These are phyloP conservation scores for Lindgomyces ingoldianus DNA, from an alignment of 495 filamentous ascomycete species.

Conservation along the genomic window DNA sequence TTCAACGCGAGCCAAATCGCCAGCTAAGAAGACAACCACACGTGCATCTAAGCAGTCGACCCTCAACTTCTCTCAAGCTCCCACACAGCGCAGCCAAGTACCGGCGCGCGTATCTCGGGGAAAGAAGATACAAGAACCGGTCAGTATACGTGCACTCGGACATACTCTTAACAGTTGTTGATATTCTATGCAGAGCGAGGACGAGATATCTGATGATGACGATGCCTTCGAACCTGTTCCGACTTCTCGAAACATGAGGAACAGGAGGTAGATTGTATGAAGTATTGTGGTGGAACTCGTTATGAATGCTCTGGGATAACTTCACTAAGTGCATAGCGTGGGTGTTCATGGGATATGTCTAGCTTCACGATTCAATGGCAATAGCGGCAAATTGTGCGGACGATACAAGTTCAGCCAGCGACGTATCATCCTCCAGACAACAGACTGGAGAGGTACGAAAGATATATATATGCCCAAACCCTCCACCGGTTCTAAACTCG, in stretches of 20 bases:
- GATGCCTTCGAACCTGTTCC: constrained; percentile 65
- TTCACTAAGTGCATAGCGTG: constrained; percentile 18
- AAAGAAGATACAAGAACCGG: constrained; percentile 45
- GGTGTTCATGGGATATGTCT: constrained; percentile 5
- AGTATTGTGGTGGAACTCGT: neutral
- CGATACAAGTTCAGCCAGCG: too few species aligned
- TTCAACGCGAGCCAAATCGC: constrained; percentile 38
- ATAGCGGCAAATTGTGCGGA: neutral
- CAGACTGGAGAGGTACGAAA: neutral
- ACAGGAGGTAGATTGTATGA: constrained; percentile 9
- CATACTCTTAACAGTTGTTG: neutral
- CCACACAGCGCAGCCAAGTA: constrained; percentile 39
- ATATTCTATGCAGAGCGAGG: constrained; percentile 59
- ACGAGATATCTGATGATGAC: constrained; percentile 69
- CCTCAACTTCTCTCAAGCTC: constrained; percentile 68
- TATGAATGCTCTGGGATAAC: too few species aligned
- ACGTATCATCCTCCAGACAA: too few species aligned
- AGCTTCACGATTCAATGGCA: neutral
- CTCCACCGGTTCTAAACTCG: too few species aligned
- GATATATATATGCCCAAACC: too few species aligned
- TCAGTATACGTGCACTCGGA: constrained; percentile 34
- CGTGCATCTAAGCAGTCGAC: constrained; percentile 62
- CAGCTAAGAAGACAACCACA: constrained; percentile 47
- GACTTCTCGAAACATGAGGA: constrained; percentile 24
- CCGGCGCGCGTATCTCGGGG: constrained; percentile 50